Base-by-base conservation (phyloP, 257 asterid species). In the Penstemon barbatus region DNA sequence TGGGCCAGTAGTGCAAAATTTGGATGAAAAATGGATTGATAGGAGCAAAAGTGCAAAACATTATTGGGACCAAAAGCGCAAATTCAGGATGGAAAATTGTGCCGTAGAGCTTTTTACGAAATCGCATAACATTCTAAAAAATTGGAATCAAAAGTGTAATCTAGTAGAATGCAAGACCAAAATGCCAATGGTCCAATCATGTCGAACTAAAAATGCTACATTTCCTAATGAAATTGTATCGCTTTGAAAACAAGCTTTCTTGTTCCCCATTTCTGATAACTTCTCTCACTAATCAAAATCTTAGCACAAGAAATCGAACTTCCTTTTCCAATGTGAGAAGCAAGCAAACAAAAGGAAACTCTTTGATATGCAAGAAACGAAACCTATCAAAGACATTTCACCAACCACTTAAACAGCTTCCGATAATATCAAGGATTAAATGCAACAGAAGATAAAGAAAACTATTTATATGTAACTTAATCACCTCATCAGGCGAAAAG, bases 401-500 rank as follows among this genome's bases (percentile, higher is more conserved):
- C 45, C 5, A 12, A 33, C 67, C 33, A 41, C 36, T 43, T 46
- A 45, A 71, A 65, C 48, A 38, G 59, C 55, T 5, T 43, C 66
- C 36, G 62, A 51, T 48, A 60, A 64, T 67, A 37, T 49, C 15
- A 64, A 56, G 67, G 67, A 74, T 13, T 55, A 41, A 58, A 61
- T 42, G 57, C 45, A 60, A 63, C 63, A 69, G 15, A 43, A 46
- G 36, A 55, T 37, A 66, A 10, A 41, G 39, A 48, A 65, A 18
- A 39, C 54, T 12, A 57, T 49, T 51, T 48, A 71, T 42, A 40
- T 67, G 61, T 61, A 44, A 52, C 56, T 58, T 64, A 62, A 65
- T 69, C 74, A 91, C 98, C 98, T 93, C 97, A 75, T 88, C 92
- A 15, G 96, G 97, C 0, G 97, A 90, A 79, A 88, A 93, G 86